A percentile compares a stretch with the other conserved stretches of the same genome.
Conservation (phyloP, 108 stramenopile genomes). For the Halocafeteria seosinensis region DNA sequence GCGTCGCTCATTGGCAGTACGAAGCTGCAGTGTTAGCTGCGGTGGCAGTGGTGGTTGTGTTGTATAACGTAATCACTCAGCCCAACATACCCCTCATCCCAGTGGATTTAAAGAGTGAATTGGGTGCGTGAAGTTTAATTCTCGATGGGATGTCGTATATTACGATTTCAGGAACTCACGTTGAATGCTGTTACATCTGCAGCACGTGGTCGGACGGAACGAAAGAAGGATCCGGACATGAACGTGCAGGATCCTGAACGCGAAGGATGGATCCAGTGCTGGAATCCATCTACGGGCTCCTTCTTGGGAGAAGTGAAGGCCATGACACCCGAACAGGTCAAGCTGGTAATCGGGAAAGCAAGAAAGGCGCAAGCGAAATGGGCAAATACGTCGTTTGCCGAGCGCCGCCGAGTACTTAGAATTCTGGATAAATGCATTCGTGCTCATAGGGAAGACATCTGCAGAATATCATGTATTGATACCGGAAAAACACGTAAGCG, state of each 20-base stretch:
- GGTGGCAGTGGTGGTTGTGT: no score
- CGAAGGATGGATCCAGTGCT: constrained; percentile 51
- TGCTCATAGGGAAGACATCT: constrained; percentile 61
- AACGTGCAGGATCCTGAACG: not conserved
- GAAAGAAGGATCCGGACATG: not conserved
- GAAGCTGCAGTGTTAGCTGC: no score
- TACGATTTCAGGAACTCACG: no score
- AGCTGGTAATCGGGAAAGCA: constrained; percentile 50
- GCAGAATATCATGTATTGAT: constrained; percentile 57
- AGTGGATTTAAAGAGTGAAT: no score
- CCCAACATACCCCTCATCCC: no score
- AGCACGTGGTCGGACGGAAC: no score
- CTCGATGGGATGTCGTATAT: no score
- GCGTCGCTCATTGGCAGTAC: no score
- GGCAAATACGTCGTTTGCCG: constrained; percentile 59
- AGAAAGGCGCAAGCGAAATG: constrained; percentile 64
- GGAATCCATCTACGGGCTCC: constrained; percentile 65
- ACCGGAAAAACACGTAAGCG: constrained; percentile 53
- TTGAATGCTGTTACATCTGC: no score
- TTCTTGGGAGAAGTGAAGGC: constrained; percentile 57
- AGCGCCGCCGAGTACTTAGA: constrained; percentile 66
- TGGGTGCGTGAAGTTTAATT: no score
- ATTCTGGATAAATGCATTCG: constrained; percentile 61
- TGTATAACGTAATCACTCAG: no score
- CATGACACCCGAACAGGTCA: constrained; percentile 55